Base-by-base conservation (phyloP, 2,329 filamentous ascomycete species). In the Alternaria angustiovoidea region DNA sequence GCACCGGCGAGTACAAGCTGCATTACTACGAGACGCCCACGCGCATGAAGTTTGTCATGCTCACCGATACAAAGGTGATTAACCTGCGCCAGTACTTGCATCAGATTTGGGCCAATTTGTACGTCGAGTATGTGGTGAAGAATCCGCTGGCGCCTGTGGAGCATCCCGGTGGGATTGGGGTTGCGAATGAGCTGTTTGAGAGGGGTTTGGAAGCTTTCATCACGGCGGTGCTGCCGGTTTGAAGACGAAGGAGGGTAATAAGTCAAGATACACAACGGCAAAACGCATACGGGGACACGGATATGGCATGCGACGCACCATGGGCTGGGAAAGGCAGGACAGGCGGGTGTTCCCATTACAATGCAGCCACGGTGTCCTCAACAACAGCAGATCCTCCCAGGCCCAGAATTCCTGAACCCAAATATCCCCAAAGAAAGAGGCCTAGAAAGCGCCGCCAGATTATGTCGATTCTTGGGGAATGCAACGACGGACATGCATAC, bases 21-120 rank as follows among this genome's bases (percentile, higher is more conserved):
- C 95, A 99, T 82, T 99, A 96, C 84, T 99, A 97, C 85, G 95
- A 99, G 84, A 98, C 95, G 12, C 93, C 94, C 1, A 95, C 93
- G 53, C 96, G 92, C 78, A 89, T 96, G 80, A 96, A 97, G 76
- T 96, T 98, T 76, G 93, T 97, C 75, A 92, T 99, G 89, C 85
- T 98, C 75, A 98, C 95, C 24, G 95, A 98, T 81, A 92, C 91
- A 38, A 91, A 88, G 68, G 91, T 92, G 59, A 87, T 91, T 68
- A 97, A 93, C 80, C 94, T 99, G 88, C 88, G 94, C 44, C 93
- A 96, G 71, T 94, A 96, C 22, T 81, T 99, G 73, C 94, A 99
- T 78, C 95, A 99, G 85, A 97, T 99, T 64, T 99, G 97, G 79
- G 96, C 97, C 59, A 98, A 96, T 78, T 87, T 98, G 24, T 99